phyloP scores from a whole-genome alignment of 495 filamentous ascomycete species.

The Aspergillus olivimuriae region DNA sequence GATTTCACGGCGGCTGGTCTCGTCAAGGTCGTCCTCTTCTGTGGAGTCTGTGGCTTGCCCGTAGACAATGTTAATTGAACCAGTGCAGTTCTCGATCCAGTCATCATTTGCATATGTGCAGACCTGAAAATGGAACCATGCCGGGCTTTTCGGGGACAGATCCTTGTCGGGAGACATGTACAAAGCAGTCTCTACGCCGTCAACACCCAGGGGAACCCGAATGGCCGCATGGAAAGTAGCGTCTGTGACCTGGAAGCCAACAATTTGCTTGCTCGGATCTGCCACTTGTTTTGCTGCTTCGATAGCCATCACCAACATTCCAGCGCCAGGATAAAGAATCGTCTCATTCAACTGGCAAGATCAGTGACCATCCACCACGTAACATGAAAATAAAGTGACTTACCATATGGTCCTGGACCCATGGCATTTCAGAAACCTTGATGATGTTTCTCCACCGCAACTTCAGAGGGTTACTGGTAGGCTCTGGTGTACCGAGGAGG shows the following conservation, averaged over 20 bases:
- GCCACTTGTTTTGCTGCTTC: constrained; percentile 28
- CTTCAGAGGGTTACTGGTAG: constrained; percentile 11
- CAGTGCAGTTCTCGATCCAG: constrained; percentile 15
- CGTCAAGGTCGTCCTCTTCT: neutral
- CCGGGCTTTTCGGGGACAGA: neutral
- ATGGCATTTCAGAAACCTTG: constrained; percentile 23
- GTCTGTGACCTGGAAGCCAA: constrained; percentile 23
- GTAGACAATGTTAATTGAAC: constrained; percentile 21
- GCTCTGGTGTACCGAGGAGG: constrained; percentile 18
- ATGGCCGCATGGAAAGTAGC: constrained; percentile 22
- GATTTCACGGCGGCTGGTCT: neutral
- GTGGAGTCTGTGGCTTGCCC: neutral
- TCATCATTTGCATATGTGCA: constrained; percentile 10
- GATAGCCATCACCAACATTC: constrained; percentile 32
- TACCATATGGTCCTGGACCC: constrained; percentile 27
- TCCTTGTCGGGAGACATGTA: constrained; percentile 11
- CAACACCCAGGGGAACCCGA: constrained; percentile 19
- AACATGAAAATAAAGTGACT: neutral
- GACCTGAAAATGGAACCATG: constrained; percentile 13
- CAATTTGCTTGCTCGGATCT: constrained; percentile 6
- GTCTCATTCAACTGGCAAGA: constrained; percentile 10
- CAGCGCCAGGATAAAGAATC: constrained; percentile 31
- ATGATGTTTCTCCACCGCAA: constrained; percentile 26
- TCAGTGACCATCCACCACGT: neutral
- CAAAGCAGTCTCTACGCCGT: constrained; percentile 31